Base-by-base conservation (phyloP, 257 asterid species). In the Petunia secreta region DNA sequence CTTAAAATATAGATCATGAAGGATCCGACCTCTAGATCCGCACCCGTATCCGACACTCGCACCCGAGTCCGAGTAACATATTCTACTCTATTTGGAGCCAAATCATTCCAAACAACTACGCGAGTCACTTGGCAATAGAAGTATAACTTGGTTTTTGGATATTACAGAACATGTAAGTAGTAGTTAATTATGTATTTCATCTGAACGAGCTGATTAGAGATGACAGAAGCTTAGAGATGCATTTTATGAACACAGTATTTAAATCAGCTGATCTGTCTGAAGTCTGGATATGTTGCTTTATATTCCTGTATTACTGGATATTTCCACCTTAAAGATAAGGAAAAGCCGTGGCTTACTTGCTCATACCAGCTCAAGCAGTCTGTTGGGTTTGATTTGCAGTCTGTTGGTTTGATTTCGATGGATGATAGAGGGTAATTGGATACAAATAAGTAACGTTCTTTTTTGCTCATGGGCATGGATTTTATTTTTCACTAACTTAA, bases 341-440 rank as follows among this genome's bases (percentile, higher is more conserved):
- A 73, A 50, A 34, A 50, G 50, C 48, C 62, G 36, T 69, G 78
- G 59, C 50, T 48, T 73, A 48, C 77, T 71, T 71, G 34, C 44
- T 48, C 77, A 71, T 48, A 34, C 41, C 77, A 11, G 60, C 60
- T 71, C 59, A 13, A 48, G 43, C 77, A 25, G 43, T 71, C 60
- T 71, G 60, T 34, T 71, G 60, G 58, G 77, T 71, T 14, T 11
- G 60, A 34, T 71, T 48, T 46, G 25, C 13, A 25, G 43, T 71
- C 60, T 71, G 60, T 34, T 71, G 60, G 77, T 71, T 14, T 11
- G 60, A 34, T 71, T 48, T 46, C 44, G 34, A 34, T 36, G 9
- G 36, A 5, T 71, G 57, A 9, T 52, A 52, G 57, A 52, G 14
- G 15, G 57, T 8, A 52, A 52, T 52, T 52, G 57, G 57, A 52